Base-by-base conservation (phyloP, 306 rosid species). In the Hippophae gyantsensis region DNA sequence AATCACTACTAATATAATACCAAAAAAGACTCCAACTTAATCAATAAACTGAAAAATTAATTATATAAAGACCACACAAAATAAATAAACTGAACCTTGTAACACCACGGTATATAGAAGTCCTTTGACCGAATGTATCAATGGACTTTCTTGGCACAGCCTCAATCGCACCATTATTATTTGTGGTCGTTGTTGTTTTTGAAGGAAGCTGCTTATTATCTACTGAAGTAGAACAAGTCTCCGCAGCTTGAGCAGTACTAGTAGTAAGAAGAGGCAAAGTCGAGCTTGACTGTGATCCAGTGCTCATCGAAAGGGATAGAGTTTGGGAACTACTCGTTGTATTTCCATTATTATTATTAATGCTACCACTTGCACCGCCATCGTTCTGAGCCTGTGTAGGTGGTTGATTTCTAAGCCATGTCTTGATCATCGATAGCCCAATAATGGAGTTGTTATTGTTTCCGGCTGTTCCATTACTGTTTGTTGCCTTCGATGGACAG, bases 81-180 rank as follows among this genome's bases (percentile, higher is more conserved):
- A 61, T 18, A 23, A 10, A 23, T 43, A 18, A 18, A 18, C 23
- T 18, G 23, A 18, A 88, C 97, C 97, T 86, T 40, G 97, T 89
- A 42, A 89, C 97, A 67, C 97, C 97, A 48, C 97, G 97, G 81
- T 89, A 89, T 9, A 89, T 89, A 46, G 97, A 89, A 67, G 97
- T 89, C 52, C 97, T 84, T 54, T 89, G 97, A 41, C 97, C 97
- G 54, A 89, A 89, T 0, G 97, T 89, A 48, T 89, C 97, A 60
- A 82, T 70, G 70, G 93, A 74, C 63, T 89, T 89, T 71, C 82
- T 84, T 2, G 84, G 77, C 5, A 63, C 76, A 41, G 66, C 63
- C 57, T 84, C 93, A 50, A 49, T 52, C 13, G 75, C 68, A 9
- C 72, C 66, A 2, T 69, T 57, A 64, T 73, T 77, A 13, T 56